Base-by-base conservation (phyloP, 148 eudicot genomes). In the Limonium bicolor region DNA sequence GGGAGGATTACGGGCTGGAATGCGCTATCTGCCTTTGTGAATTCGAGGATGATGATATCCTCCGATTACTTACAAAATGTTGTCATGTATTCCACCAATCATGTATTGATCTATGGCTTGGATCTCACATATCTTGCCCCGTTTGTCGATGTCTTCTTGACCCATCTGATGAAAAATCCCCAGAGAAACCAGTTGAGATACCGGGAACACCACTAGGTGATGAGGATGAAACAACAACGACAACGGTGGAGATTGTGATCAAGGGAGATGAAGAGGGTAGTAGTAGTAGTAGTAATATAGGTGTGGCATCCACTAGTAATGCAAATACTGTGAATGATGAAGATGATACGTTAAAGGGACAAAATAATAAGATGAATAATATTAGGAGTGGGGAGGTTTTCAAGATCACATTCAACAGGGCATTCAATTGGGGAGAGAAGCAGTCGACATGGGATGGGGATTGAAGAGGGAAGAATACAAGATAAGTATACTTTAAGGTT, bases 21-120 rank as follows among this genome's bases (percentile, higher is more conserved):
- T 86, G 96, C 23, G 93, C 93, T 21, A 78, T 86, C 12, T 86
- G 96, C 49, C 47, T 86, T 24, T 65, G 68, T 0, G 96, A 86
- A 43, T 86, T 81, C 37, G 39, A 29, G 4, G 79, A 64, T 20
- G 57, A 38, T 0, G 74, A 68, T 37, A 13, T 59, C 1, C 69
- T 86, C 36, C 66, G 87, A 6, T 62, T 81, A 2, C 19, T 86
- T 41, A 69, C 84, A 1, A 26, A 47, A 18, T 86, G 96, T 50
- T 66, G 59, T 50, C 96, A 86, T 48, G 92, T 77, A 1, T 86
- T 81, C 46, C 96, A 86, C 27, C 69, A 68, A 59, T 78, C 75
- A 16, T 86, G 96, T 57, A 68, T 86, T 7, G 96, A 86, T 53
- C 47, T 75, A 1, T 81, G 96, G 96, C 71, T 86, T 4, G 79